These are phyloP conservation scores for Mycena chlorophos DNA, from an alignment of 768 basidiomycete species.

Conservation along the genomic window DNA sequence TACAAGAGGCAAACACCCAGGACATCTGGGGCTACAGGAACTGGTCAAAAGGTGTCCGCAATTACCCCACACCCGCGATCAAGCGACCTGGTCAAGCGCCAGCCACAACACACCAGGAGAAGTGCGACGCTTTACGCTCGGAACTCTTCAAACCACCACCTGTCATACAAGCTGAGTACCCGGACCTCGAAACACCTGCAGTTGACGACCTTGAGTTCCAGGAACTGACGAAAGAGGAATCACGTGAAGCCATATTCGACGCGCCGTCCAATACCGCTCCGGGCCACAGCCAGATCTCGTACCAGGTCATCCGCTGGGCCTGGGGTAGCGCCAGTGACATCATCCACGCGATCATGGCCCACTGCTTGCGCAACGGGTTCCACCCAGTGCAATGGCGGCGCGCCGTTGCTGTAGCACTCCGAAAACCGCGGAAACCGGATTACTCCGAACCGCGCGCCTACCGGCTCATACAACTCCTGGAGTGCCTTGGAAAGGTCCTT, in stretches of 20 bases:
- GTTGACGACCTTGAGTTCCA: constrained; percentile 17
- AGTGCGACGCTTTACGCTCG: constrained; percentile 20
- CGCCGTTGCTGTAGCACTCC: constrained; percentile 30
- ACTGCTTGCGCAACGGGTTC: constrained; percentile 26
- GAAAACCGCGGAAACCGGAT: constrained; percentile 38
- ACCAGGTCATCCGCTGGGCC: constrained; percentile 26
- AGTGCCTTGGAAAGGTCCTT: constrained; percentile 29
- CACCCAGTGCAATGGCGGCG: constrained; percentile 26
- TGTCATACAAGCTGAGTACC: neutral
- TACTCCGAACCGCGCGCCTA: constrained; percentile 35
- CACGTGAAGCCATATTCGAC: constrained; percentile 20
- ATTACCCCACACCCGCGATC: constrained; percentile 29
- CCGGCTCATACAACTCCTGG: constrained; percentile 27
- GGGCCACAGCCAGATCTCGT: constrained; percentile 24
- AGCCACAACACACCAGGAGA: constrained; percentile 23
- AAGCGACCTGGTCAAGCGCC: constrained; percentile 6
- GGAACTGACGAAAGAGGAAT: constrained; percentile 21
- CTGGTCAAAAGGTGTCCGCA: constrained; percentile 6
- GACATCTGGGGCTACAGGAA: constrained; percentile 9
- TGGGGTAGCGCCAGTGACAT: constrained; percentile 11
- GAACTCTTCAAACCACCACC: constrained; percentile 26
- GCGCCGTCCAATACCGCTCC: constrained; percentile 23
- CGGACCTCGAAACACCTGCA: constrained; percentile 3
- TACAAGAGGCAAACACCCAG: neutral
- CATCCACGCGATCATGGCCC: constrained; percentile 7